Evolutionary conservation across 2,329 filamentous ascomycete species (phyloP).

Genomic region (Trichoderma lentiforme): DNA sequence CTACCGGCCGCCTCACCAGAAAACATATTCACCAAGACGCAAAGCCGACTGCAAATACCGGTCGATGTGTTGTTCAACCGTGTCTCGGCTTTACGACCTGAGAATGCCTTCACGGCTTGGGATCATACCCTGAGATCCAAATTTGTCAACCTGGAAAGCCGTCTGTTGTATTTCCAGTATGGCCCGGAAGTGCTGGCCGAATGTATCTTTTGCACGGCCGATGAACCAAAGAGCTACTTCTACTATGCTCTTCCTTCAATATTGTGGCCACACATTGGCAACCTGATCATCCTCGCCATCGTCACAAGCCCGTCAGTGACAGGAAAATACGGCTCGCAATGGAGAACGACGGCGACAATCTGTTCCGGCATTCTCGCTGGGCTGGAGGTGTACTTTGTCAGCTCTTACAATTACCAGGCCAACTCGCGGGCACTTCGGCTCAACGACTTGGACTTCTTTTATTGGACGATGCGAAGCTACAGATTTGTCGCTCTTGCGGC

Average conservation of each 20-base stretch:
- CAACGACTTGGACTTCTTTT: slow-evolving; percentile 64
- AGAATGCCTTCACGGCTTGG: slow-evolving; percentile 44
- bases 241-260: slow-evolving; percentile 76
- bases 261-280: slow-evolving; percentile 73
- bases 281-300: slow-evolving; percentile 68
- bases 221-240: slow-evolving; percentile 68
- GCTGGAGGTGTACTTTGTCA: slow-evolving; percentile 64
- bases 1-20: slow-evolving; percentile 67
- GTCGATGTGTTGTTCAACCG: slow-evolving; percentile 80
- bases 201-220: slow-evolving; percentile 79
- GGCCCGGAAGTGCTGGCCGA: slow-evolving; percentile 70
- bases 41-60: slow-evolving; percentile 81
- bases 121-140: slow-evolving; percentile 66
- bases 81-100: slow-evolving; percentile 55
- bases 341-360: slow-evolving; percentile 69
- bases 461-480: slow-evolving; percentile 64
- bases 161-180: slow-evolving; percentile 78
- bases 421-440: slow-evolving; percentile 62
- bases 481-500: slow-evolving; percentile 62
- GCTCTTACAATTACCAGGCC: slow-evolving; percentile 60
- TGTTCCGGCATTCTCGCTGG: slow-evolving; percentile 55
- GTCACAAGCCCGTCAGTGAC: slow-evolving; percentile 67
- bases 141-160: slow-evolving; percentile 67
- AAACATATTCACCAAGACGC: slow-evolving; percentile 76
- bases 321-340: slow-evolving; percentile 61